Base-by-base conservation (phyloP, 2,329 filamentous ascomycete species). In the Phaeoacremonium minimum region DNA sequence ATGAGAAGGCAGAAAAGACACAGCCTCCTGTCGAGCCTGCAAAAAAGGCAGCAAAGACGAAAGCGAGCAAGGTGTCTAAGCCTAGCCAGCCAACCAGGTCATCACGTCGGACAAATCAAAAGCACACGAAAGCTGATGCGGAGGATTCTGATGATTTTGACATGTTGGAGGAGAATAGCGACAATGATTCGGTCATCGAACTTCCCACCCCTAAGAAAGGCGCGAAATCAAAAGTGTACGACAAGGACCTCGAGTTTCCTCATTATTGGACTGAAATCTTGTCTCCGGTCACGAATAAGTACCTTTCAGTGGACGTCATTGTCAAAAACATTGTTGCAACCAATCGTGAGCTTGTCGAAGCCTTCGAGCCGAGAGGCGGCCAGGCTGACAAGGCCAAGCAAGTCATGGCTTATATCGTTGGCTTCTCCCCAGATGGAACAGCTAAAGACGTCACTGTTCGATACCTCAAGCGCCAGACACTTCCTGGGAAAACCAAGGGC, bases 381-480 rank as follows among this genome's bases (percentile, higher is more conserved):
- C 87, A 85, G 53, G 88, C 90, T 1, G 88, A 95, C 20, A 88
- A 85, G 50, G 80, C 85, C 0, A 91, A 87, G 48, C 91, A 97
- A 57, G 79, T 95, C 11, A 88, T 95, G 52, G 86, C 87, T 31
- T 98, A 98, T 52, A 76, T 95, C 3, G 70, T 97, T 15, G 90
- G 85, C 0, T 87, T 86, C 59, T 87, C 86, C 1, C 63, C 77
- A 4, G 90, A 97, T 53, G 87, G 87, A 3, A 90, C 88, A 0
- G 90, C 88, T 11, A 97, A 97, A 56, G 93, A 98, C 55, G 85
- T 98, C 13, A 98, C 93, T 0, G 82, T 93, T 9, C 78, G 93
- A 18, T 98, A 98, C 57, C 66, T 98, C 7, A 90, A 84, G 51
- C 79, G 83, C 15, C 85, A 85, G 39, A 74, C 84, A 36, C 81